Evolutionary conservation across 1,284 basidiomycete species (phyloP).

Genomic region (Cryptococcus sp.): DNA sequence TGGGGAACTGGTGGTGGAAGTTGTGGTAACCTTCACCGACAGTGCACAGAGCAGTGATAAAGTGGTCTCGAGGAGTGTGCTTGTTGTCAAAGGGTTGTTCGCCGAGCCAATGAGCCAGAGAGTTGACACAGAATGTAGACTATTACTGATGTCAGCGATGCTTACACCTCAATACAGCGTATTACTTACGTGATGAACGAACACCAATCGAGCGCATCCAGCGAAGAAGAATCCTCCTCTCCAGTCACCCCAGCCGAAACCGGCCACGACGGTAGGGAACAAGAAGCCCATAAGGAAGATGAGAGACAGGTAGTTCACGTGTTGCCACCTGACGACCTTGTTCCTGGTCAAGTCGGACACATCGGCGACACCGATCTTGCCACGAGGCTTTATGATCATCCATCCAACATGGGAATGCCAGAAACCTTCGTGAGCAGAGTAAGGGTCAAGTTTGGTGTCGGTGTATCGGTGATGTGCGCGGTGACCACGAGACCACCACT

Average conservation of each 20-base stretch:
- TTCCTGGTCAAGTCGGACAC: conserved; percentile 79
- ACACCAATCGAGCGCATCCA: conserved; percentile 75
- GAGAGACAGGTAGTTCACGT: conserved; percentile 70
- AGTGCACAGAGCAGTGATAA: conserved; percentile 82
- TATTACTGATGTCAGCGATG: conserved; percentile 38
- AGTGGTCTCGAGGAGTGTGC: conserved; percentile 85
- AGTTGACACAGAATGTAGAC: conserved; percentile 95
- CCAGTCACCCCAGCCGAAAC: conserved; percentile 80
- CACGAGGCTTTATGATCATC: conserved; percentile 88
- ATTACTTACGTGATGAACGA: conserved; percentile 80
- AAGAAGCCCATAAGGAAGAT: conserved; percentile 72
- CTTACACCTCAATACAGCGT: background rate
- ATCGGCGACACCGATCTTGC: conserved; percentile 84
- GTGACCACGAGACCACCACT: conserved; percentile 94
- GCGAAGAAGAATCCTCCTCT: conserved; percentile 83
- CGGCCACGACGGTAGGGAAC: conserved; percentile 75
- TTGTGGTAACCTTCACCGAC: conserved; percentile 96
- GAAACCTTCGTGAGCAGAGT: conserved; percentile 81
- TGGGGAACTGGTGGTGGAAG: conserved; percentile 90
- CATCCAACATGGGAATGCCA: conserved; percentile 81
- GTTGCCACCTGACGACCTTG: conserved; percentile 81
- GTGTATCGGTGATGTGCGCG: conserved; percentile 93
- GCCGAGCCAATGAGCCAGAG: conserved; percentile 91
- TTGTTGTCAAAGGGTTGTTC: conserved; percentile 92
- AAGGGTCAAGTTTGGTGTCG: conserved; percentile 92